Evolutionary conservation across 768 basidiomycete species (phyloP).

Genomic region (Suillus tomentosus): DNA sequence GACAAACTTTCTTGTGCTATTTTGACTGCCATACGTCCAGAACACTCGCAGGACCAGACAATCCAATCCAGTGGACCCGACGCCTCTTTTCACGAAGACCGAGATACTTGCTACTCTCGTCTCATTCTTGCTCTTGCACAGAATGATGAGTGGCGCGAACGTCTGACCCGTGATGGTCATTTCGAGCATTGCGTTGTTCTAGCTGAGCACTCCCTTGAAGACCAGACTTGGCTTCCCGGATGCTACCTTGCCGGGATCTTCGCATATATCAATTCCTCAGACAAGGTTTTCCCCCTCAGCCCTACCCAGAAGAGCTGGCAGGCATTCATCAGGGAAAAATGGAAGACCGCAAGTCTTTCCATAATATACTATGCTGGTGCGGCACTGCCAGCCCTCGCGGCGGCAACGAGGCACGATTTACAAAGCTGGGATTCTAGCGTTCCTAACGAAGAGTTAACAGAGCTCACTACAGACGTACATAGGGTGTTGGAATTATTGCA

Average conservation of each 20-base stretch:
- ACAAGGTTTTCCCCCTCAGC: neutral
- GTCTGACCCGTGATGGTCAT: neutral
- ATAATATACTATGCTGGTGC: too few relatives aligned
- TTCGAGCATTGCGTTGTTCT: neutral
- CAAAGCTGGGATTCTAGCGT: too few relatives aligned
- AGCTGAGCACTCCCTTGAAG: neutral
- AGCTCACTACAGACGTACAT: neutral
- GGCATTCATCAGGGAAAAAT: neutral
- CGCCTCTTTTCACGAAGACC: too few relatives aligned
- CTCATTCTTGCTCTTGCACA: neutral
- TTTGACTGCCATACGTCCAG: neutral
- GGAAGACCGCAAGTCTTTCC: too few relatives aligned
- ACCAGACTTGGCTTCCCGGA: neutral
- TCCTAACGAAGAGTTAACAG: neutral
- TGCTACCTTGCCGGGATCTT: neutral
- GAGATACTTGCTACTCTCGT: neutral
- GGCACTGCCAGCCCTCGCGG: neutral
- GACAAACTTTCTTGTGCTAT: neutral
- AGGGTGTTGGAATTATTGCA: neutral
- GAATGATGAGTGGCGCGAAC: neutral
- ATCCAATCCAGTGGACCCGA: too few relatives aligned
- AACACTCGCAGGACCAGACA: too few relatives aligned
- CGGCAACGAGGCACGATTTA: neutral
- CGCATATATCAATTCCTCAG: neutral
- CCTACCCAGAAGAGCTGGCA: neutral